These are phyloP conservation scores for Calonectria hawksworthii DNA, from an alignment of 2,329 filamentous ascomycete species.

Conservation along the genomic window DNA sequence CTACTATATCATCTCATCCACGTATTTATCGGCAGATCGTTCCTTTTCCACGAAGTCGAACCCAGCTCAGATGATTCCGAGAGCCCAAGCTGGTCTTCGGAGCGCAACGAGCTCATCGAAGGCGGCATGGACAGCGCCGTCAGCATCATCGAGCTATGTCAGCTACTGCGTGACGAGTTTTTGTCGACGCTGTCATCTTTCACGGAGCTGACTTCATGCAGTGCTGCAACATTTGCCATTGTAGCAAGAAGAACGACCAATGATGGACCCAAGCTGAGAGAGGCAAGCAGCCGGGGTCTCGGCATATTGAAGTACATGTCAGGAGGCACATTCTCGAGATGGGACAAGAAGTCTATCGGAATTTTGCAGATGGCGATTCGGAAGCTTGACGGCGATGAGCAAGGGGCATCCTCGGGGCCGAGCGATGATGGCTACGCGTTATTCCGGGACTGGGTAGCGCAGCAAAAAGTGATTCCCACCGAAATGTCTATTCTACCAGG, in stretches of 20 bases:
- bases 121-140: background rate
- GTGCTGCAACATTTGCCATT: background rate
- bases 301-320: constrained; percentile 2
- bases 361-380: background rate
- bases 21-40: constrained; percentile 67
- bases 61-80: background rate
- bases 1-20: constrained; percentile 66
- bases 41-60: constrained; percentile 39
- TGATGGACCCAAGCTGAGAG: background rate
- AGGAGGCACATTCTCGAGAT: background rate
- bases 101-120: background rate
- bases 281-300: background rate
- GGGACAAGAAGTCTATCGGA: constrained; percentile 1
- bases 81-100: background rate
- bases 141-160: background rate
- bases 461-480: background rate
- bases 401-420: background rate
- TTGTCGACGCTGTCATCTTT: background rate
- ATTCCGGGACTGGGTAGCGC: constrained; percentile 37
- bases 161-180: background rate
- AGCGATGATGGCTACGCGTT: constrained; percentile 52
- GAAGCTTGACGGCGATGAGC: background rate
- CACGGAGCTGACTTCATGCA: background rate
- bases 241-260: background rate
- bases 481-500: constrained; percentile 2